A percentile compares a stretch with the other conserved stretches of the same genome.
Evolutionary conservation across 2,329 filamentous ascomycete species (phyloP).

Genomic region (Alternaria incomplexa): DNA sequence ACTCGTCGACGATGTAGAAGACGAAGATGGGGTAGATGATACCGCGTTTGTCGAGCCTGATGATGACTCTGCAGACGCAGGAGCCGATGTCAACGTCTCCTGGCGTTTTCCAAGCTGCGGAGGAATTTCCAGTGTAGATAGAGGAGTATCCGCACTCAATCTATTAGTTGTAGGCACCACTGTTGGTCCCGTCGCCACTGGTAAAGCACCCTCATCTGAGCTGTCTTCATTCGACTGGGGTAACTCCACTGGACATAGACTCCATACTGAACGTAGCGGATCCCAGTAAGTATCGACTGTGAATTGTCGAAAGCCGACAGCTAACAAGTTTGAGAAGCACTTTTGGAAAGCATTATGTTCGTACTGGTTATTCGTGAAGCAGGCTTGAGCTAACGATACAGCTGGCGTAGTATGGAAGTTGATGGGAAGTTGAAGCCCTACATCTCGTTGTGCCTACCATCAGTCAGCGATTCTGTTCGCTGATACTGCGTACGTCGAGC

Average conservation of each 20-base stretch:
- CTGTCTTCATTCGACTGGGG: conserved; percentile 35
- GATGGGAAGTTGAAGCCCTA: conserved; percentile 64
- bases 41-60: background rate
- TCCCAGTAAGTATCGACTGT: conserved; percentile 71
- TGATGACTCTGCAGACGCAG: background rate
- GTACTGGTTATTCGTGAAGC: conserved; percentile 63
- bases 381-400: conserved; percentile 63
- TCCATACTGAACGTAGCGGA: conserved; percentile 59
- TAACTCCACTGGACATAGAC: conserved; percentile 65
- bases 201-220: conserved; percentile 3
- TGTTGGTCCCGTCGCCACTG: conserved; percentile 18
- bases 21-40: conserved; percentile 1
- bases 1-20: conserved; percentile 12
- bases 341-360: conserved; percentile 57
- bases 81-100: conserved; percentile 7
- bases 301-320: conserved; percentile 64
- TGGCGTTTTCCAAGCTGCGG: conserved; percentile 16
- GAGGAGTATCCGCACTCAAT: conserved; percentile 22
- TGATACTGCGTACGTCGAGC: background rate
- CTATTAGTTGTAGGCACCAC: conserved; percentile 23
- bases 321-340: conserved; percentile 69
- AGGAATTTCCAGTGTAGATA: conserved; percentile 12
- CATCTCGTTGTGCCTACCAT: conserved; percentile 66
- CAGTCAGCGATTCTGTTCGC: conserved; percentile 12
- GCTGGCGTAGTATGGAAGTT: conserved; percentile 66